Percentiles rank a stretch among this genome's conserved stretches.
These are phyloP conservation scores for Mycogone perniciosa DNA, from an alignment of 2,329 filamentous ascomycete genomes.

Conservation along the genomic window DNA sequence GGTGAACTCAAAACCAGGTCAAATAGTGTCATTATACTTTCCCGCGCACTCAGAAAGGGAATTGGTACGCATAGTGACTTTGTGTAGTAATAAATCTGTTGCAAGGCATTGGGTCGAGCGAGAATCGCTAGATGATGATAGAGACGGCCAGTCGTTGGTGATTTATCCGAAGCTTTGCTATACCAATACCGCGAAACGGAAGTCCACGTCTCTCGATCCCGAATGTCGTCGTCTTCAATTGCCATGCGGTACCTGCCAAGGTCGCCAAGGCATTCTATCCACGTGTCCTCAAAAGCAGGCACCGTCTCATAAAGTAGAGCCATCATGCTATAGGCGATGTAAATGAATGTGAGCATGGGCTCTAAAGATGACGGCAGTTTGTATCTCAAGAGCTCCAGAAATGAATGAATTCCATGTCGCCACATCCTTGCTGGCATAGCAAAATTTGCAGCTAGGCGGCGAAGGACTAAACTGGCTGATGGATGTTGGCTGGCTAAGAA, in stretches of 20 bases:
- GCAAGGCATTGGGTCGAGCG: constrained; percentile 60
- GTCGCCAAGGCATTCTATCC: constrained; percentile 88
- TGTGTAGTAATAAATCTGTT: constrained; percentile 66
- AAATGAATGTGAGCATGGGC: constrained; percentile 85
- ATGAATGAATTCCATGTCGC: constrained; percentile 81
- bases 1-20: constrained; percentile 45
- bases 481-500: constrained; percentile 83
- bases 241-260: constrained; percentile 62
- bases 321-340: constrained; percentile 83
- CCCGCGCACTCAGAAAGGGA: constrained; percentile 60
- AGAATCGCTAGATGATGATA: constrained; percentile 86
- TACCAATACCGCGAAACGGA: constrained; percentile 78
- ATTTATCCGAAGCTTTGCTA: constrained; percentile 68
- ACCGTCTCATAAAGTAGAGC: constrained; percentile 78
- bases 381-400: constrained; percentile 68
- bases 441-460: constrained; percentile 68
- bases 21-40: constrained; percentile 64
- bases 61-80: constrained; percentile 63
- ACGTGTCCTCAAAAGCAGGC: constrained; percentile 72
- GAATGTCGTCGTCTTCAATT: constrained; percentile 73
- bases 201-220: constrained; percentile 74
- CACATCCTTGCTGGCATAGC: constrained; percentile 90
- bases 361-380: constrained; percentile 69
- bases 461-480: constrained; percentile 60
- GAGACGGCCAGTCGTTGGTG: constrained; percentile 66